Base-by-base conservation (phyloP, 345 rosid species). In the Moricandia moricandioides region DNA sequence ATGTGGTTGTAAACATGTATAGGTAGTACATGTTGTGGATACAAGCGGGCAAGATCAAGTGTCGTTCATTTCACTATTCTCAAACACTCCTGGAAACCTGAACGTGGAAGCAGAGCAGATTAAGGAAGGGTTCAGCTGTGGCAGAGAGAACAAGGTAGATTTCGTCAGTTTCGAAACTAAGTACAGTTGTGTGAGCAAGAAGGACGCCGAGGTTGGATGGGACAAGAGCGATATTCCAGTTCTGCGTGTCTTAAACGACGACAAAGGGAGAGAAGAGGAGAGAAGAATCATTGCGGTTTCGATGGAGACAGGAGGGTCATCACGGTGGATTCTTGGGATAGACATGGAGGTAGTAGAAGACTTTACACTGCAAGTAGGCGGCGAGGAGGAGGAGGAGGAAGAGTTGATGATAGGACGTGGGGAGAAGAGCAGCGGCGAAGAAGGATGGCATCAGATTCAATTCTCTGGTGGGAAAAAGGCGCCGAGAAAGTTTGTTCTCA, bases 21-120 rank as follows among this genome's bases (percentile, higher is more conserved):
- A 56, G 98, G 93, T 94, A 60, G 97, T 95, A 72, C 99, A 92
- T 76, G 87, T 95, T 57, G 96, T 95, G 57, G 96, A 95, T 79
- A 81, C 96, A 62, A 86, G 69, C 62, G 90, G 80, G 75, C 37
- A 75, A 74, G 86, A 82, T 55, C 90, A 88, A 7, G 63, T 55
- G 37, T 86, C 97, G 12, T 95, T 70, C 78, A 67, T 90, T 66
- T 84, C 89, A 13, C 75, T 95, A 11, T 95, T 77, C 83, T 92
- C 99, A 56, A 31, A 76, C 17, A 95, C 99, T 74, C 99, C 97
- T 56, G 97, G 99, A 81, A 87, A 86, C 80, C 82, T 95, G 76
- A 77, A 83, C 3, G 75, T 67, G 79, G 97, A 95, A 87, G 84
- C 79, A 67, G 93, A 88, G 33, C 86, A 81, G 65, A 86, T 89